Conservation (phyloP, 345 rosid species). For the Jatropha curcas region DNA sequence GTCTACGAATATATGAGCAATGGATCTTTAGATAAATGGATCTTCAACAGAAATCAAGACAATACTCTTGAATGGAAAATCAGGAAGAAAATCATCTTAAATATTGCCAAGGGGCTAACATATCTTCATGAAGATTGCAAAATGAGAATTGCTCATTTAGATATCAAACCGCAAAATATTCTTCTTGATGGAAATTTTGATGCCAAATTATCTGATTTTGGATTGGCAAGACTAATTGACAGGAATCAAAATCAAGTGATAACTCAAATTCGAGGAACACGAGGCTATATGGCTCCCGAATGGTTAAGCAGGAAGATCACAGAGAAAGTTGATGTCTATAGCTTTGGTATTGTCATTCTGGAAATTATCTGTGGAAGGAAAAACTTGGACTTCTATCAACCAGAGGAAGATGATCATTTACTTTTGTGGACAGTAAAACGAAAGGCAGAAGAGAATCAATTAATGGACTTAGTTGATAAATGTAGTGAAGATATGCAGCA, state of each 20-base stretch:
- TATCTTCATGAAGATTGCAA: constrained; percentile 23
- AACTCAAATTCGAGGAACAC: constrained; percentile 16
- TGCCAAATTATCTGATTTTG: constrained; percentile 24
- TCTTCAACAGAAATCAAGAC: background rate
- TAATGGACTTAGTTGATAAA: background rate
- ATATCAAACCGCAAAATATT: constrained; percentile 21
- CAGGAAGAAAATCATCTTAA: constrained; percentile 11
- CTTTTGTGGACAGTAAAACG: background rate
- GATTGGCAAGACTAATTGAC: constrained; percentile 8
- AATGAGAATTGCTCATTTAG: constrained; percentile 8
- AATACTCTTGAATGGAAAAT: constrained; percentile 9
- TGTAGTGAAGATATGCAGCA: background rate
- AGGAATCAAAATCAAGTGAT: background rate
- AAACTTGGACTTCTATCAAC: background rate
- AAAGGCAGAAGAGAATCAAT: background rate
- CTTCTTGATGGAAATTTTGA: constrained; percentile 5
- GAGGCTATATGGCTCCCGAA: constrained; percentile 22
- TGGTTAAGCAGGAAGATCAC: constrained; percentile 1
- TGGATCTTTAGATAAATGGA: constrained; percentile 19
- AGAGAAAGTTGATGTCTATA: constrained; percentile 11
- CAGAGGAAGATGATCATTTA: background rate
- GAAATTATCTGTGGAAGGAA: constrained; percentile 3
- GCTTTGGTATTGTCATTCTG: constrained; percentile 14
- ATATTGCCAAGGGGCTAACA: background rate
- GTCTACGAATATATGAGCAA: constrained; percentile 22